phyloP scores from a whole-genome alignment of 495 filamentous ascomycete species.

The Penicillium cinerascens region DNA sequence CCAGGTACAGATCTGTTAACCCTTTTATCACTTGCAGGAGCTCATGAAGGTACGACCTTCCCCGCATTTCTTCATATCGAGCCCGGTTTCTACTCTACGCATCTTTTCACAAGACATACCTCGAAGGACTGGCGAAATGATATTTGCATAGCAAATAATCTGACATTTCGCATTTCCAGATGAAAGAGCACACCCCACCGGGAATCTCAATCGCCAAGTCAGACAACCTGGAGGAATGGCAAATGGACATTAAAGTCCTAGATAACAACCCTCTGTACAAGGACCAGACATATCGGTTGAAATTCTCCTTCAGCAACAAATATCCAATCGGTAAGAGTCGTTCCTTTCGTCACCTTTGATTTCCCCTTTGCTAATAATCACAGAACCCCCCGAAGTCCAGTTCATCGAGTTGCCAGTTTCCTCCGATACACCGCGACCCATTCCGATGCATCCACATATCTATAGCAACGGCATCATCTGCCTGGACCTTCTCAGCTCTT shows the following conservation, averaged over 20 bases:
- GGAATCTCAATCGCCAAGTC: constrained; percentile 79
- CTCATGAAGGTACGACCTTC: constrained; percentile 37
- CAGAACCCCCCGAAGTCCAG: constrained; percentile 89
- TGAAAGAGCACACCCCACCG: constrained; percentile 49
- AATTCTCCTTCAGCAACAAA: constrained; percentile 74
- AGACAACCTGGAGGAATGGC: constrained; percentile 84
- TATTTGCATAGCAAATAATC: neutral
- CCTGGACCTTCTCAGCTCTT: constrained; percentile 81
- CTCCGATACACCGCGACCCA: constrained; percentile 55
- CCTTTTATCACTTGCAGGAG: constrained; percentile 23
- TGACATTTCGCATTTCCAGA: constrained; percentile 20
- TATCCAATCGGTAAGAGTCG: constrained; percentile 83
- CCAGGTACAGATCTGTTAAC: constrained; percentile 1
- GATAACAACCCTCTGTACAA: constrained; percentile 89
- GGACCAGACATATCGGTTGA: constrained; percentile 75
- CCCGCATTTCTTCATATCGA: neutral
- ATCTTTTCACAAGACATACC: neutral
- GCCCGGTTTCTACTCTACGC: neutral
- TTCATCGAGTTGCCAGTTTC: constrained; percentile 58
- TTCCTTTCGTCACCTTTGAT: neutral
- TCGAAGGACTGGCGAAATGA: neutral
- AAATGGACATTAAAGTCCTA: constrained; percentile 86
- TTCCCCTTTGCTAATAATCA: neutral
- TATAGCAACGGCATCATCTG: constrained; percentile 99
- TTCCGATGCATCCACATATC: constrained; percentile 96